A percentile compares a stretch with the other conserved stretches of the same genome.
These are phyloP conservation scores for Clarireedia sp. DNA, from an alignment of 2,329 filamentous ascomycete species.

Conservation along the genomic window DNA sequence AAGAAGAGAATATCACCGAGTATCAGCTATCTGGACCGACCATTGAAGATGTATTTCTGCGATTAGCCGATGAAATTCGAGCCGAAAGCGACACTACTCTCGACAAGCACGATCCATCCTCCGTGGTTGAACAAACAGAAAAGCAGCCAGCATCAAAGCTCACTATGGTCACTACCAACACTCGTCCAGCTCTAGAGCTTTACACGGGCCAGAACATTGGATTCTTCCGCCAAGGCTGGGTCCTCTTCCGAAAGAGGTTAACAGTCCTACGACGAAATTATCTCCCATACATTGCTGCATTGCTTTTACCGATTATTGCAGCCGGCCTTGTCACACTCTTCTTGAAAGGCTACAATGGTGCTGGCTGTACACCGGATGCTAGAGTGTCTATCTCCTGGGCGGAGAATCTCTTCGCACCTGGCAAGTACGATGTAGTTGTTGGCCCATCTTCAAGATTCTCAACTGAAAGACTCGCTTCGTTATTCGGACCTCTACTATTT, in stretches of 20 bases:
- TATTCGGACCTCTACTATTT: conserved; percentile 20
- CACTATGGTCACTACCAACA: conserved; percentile 5
- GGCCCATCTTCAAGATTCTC: conserved; percentile 39
- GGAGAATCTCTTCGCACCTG: conserved; percentile 19
- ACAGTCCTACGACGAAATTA: conserved; percentile 73
- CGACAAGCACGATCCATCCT: conserved; percentile 7
- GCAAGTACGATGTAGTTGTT: conserved; percentile 28
- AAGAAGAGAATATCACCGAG: conserved; percentile 58
- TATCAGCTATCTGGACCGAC: conserved; percentile 85
- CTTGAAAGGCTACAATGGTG: conserved; percentile 47
- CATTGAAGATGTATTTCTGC: conserved; percentile 87
- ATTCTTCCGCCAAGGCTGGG: conserved; percentile 60
- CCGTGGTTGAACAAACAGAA: conserved; percentile 12
- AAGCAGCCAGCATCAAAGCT: conserved; percentile 22
- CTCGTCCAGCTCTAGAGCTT: conserved; percentile 39
- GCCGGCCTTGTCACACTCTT: conserved; percentile 74
- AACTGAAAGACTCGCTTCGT: conserved; percentile 14
- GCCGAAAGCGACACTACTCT: conserved; percentile 35
- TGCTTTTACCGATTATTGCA: conserved; percentile 71
- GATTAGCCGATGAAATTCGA: conserved; percentile 71
- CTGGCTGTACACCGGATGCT: conserved; percentile 44
- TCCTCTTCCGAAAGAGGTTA: conserved; percentile 70
- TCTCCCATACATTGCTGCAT: conserved; percentile 65
- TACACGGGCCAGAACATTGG: conserved; percentile 62
- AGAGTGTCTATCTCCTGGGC: conserved; percentile 35